Percentiles rank a stretch among this genome's conserved stretches.
Evolutionary conservation across 352 stramenopile genomes (phyloP).

Genomic region (Sclerospora graminicola): DNA sequence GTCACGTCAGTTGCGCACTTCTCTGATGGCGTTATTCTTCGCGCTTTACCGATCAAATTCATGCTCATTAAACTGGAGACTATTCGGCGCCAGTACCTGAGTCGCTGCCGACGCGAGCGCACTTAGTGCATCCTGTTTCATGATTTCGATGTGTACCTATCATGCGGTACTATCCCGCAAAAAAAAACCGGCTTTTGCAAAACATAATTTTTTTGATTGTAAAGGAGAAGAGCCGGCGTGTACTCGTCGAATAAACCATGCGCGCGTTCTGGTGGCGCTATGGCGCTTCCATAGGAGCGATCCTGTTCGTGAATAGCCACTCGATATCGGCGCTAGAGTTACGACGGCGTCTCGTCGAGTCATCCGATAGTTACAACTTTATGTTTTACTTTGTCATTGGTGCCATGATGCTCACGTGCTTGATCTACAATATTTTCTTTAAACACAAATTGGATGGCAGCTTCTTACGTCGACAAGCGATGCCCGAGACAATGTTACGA

Average conservation of each 20-base stretch:
- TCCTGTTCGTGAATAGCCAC: neutral
- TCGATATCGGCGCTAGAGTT: neutral
- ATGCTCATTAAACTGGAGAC: slow-evolving; percentile 61
- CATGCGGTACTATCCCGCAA: neutral
- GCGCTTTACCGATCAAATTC: slow-evolving; percentile 51
- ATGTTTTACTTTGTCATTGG: slow-evolving; percentile 86
- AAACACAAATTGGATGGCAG: slow-evolving; percentile 73
- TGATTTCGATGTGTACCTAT: neutral
- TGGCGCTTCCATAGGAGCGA: neutral
- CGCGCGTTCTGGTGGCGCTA: slow-evolving; percentile 9
- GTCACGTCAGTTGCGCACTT: neutral
- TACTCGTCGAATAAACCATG: slow-evolving; percentile 2
- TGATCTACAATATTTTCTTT: slow-evolving; percentile 87
- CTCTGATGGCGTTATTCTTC: neutral
- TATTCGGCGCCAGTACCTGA: slow-evolving; percentile 58
- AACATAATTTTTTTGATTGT: neutral
- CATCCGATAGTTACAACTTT: slow-evolving; percentile 78
- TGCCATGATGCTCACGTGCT: slow-evolving; percentile 79
- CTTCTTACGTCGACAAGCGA: slow-evolving; percentile 51
- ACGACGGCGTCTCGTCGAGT: slow-evolving; percentile 16
- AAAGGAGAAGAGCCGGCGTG: neutral
- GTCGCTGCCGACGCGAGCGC: slow-evolving; percentile 30
- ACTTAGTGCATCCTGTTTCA: slow-evolving; percentile 9
- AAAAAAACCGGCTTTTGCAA: neutral
- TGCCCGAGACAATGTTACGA: slow-evolving; percentile 79